phyloP scores from a whole-genome alignment of 352 stramenopile species.

The Phytophthora palmivora region DNA sequence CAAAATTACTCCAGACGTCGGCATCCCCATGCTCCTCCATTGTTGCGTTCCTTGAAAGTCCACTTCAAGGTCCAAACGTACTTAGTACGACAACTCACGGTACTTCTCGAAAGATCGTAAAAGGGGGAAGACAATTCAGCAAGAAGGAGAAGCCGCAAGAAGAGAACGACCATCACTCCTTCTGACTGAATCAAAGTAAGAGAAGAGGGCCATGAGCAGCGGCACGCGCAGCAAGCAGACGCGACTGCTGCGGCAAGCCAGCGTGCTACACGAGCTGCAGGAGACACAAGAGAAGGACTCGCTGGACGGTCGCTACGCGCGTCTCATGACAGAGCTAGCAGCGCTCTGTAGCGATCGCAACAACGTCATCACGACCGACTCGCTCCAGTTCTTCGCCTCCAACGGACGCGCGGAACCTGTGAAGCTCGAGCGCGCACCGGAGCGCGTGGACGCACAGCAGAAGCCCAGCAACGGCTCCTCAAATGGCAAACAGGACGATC shows the following conservation, averaged over 20 bases:
- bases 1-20: slow-evolving; percentile 54
- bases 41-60: not conserved
- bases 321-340: slow-evolving; percentile 79
- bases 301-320: slow-evolving; percentile 71
- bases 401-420: slow-evolving; percentile 68
- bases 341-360: slow-evolving; percentile 76
- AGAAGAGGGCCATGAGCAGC: slow-evolving; percentile 19
- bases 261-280: slow-evolving; percentile 81
- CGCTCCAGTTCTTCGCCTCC: slow-evolving; percentile 70
- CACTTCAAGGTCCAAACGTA: slow-evolving; percentile 1
- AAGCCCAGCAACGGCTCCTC: slow-evolving; percentile 36
- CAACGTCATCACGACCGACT: slow-evolving; percentile 79
- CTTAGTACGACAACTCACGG: not conserved
- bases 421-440: slow-evolving; percentile 74
- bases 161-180: slow-evolving; percentile 39
- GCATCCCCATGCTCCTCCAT: slow-evolving; percentile 11
- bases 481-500: slow-evolving; percentile 62
- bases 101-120: slow-evolving; percentile 34
- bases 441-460: slow-evolving; percentile 37
- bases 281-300: slow-evolving; percentile 81
- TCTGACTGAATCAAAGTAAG: slow-evolving; percentile 12
- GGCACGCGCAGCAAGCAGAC: slow-evolving; percentile 39
- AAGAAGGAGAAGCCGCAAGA: slow-evolving; percentile 13
- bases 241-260: slow-evolving; percentile 66
- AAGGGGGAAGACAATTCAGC: slow-evolving; percentile 11